Percentiles rank a stretch among this genome's conserved stretches.
phyloP scores from a whole-genome alignment of 768 basidiomycete species.

The Lepiota brunneoincarnata region DNA sequence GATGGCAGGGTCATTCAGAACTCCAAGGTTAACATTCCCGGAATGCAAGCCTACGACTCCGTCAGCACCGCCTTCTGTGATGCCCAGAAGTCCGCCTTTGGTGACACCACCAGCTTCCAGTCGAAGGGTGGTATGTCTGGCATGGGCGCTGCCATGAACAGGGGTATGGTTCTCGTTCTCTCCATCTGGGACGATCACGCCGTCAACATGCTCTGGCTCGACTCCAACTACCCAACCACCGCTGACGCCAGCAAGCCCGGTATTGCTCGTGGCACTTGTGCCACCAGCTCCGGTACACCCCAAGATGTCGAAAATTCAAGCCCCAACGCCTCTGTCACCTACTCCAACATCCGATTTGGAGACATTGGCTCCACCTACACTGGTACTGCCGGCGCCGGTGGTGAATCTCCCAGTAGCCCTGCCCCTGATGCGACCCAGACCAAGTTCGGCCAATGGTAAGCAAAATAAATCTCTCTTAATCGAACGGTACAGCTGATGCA shows the following conservation, averaged over 20 bases:
- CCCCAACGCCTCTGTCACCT: conserved; percentile 43
- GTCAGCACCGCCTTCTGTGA: conserved; percentile 50
- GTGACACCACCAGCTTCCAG: conserved; percentile 44
- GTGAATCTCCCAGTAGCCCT: conserved; percentile 17
- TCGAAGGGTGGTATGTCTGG: conserved; percentile 36
- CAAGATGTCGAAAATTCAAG: conserved; percentile 36
- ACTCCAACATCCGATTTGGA: conserved; percentile 55
- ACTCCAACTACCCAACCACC: conserved; percentile 41
- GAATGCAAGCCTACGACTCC: conserved; percentile 34
- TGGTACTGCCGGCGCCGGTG: conserved; percentile 13
- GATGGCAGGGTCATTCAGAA: conserved; percentile 50
- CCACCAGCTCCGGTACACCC: conserved; percentile 45
- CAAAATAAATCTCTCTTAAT: background rate
- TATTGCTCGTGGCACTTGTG: conserved; percentile 47
- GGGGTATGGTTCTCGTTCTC: conserved; percentile 49
- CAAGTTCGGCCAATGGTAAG: conserved; percentile 36
- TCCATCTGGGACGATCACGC: conserved; percentile 52
- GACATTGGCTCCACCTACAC: conserved; percentile 44
- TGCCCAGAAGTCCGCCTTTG: conserved; percentile 44
- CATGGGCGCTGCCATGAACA: conserved; percentile 32
- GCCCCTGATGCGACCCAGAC: conserved; percentile 28
- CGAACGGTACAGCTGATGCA: background rate
- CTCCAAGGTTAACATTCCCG: conserved; percentile 44
- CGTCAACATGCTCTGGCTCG: conserved; percentile 56
- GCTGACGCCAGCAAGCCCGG: conserved; percentile 33